phyloP scores from a whole-genome alignment of 768 basidiomycete species.

The Hemileccinum rubropunctum region DNA sequence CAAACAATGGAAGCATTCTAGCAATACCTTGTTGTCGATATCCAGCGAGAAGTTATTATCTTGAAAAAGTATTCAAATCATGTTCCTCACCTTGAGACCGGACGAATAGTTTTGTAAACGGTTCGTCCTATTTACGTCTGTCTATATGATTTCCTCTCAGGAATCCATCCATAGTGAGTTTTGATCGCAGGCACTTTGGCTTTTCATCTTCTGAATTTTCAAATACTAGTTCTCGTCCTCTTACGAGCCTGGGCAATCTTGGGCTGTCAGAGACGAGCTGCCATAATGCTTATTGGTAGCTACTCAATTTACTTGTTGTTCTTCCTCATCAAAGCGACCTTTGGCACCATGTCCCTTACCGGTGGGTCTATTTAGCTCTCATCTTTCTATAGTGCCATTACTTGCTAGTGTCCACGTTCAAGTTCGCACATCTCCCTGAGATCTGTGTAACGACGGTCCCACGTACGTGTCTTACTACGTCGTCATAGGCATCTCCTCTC shows the following conservation, averaged over 20 bases:
- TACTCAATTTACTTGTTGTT: constrained; percentile 7
- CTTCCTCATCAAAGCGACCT: neutral
- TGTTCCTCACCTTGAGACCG: no score
- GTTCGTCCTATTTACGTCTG: neutral
- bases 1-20: constrained; percentile 45
- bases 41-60: neutral
- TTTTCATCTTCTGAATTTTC: neutral
- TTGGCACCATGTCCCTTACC: neutral
- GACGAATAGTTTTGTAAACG: constrained; percentile 7
- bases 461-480: neutral
- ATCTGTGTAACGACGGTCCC: constrained; percentile 1
- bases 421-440: neutral
- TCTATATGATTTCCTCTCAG: constrained; percentile 1
- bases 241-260: constrained; percentile 21
- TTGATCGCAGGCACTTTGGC: no score
- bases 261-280: constrained; percentile 2
- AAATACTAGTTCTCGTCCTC: constrained; percentile 14
- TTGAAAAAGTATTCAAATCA: neutral
- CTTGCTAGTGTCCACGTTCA: neutral
- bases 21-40: neutral
- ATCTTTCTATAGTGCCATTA: no score
- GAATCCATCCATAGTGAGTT: constrained; percentile 19
- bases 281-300: neutral
- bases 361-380: neutral
- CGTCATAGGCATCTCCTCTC: neutral